phyloP scores from a whole-genome alignment of 73 alveolate species.

The Tetrahymena thermophila region DNA sequence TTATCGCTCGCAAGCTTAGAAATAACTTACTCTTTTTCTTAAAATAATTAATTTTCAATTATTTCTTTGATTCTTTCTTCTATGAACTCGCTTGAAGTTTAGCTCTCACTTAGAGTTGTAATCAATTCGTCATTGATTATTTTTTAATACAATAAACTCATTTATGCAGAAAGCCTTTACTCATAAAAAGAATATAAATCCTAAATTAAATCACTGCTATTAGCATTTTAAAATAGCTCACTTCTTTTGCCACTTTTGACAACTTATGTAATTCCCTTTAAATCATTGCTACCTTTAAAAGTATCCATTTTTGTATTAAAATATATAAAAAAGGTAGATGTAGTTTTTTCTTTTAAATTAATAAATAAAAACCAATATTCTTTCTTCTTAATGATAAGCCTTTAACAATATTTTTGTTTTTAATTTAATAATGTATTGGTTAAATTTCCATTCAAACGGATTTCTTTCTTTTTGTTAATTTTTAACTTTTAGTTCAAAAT shows the following conservation, averaged over 20 bases:
- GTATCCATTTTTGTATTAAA: not conserved
- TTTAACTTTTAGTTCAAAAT: not conserved
- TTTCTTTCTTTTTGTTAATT: not conserved
- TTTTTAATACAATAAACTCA: not conserved
- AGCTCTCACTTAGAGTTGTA: not conserved
- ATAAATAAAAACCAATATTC: not conserved
- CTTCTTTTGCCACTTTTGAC: not conserved
- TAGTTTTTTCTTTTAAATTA: not conserved
- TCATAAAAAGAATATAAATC: not conserved
- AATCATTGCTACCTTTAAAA: not conserved
- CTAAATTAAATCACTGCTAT: not conserved
- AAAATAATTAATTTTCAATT: not conserved
- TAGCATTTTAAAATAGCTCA: not conserved
- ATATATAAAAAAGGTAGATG: not conserved
- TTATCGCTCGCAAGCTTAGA: not conserved
- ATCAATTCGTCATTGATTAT: not conserved
- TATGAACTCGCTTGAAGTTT: not conserved
- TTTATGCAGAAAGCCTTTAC: not conserved
- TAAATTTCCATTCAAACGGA: not conserved
- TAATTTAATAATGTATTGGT: not conserved
- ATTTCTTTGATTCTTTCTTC: not conserved
- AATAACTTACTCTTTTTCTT: not conserved
- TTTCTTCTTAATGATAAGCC: not conserved
- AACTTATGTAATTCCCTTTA: not conserved
- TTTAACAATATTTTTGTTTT: not conserved